These are phyloP conservation scores for Arxiozyma slooffiae DNA, from an alignment of 1,139 yeast genomes.

Conservation along the genomic window DNA sequence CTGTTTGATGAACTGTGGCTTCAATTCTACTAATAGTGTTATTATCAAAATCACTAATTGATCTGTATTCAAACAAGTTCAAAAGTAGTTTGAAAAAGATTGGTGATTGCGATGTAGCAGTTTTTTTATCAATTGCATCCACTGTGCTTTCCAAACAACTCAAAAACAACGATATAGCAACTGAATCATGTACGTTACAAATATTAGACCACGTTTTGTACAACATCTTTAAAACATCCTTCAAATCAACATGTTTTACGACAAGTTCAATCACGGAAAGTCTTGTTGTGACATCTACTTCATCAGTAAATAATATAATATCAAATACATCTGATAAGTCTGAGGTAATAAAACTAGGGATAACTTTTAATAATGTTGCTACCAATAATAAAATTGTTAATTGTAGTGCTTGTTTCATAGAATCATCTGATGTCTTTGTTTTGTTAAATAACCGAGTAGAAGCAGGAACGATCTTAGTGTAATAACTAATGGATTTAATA, in stretches of 20 bases:
- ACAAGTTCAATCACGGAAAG: conserved; percentile 55
- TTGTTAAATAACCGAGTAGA: conserved; percentile 50
- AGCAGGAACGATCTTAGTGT: conserved; percentile 76
- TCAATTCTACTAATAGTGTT: conserved; percentile 78
- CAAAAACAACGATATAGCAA: conserved; percentile 60
- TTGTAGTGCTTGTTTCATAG: conserved; percentile 38
- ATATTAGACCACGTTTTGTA: conserved; percentile 53
- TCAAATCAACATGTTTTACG: conserved; percentile 59
- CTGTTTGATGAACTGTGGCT: conserved; percentile 62
- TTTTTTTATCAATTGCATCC: conserved; percentile 60
- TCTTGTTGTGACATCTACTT: conserved; percentile 51
- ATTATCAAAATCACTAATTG: conserved; percentile 47
- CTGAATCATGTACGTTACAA: conserved; percentile 33
- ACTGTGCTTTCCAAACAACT: conserved; percentile 56
- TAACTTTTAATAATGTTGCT: conserved; percentile 66
- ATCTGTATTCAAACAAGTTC: conserved; percentile 60
- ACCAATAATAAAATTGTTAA: conserved; percentile 61
- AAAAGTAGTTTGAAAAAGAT: conserved; percentile 62
- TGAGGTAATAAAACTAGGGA: conserved; percentile 78
- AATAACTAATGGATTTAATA: conserved; percentile 73
- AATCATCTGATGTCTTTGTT: conserved; percentile 29
- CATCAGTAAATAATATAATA: conserved; percentile 47
- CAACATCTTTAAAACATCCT: conserved; percentile 52
- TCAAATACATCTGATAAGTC: conserved; percentile 53
- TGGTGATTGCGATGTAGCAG: conserved; percentile 63